phyloP scores from a whole-genome alignment of 257 asterid species.

The Primulina tabacum region DNA sequence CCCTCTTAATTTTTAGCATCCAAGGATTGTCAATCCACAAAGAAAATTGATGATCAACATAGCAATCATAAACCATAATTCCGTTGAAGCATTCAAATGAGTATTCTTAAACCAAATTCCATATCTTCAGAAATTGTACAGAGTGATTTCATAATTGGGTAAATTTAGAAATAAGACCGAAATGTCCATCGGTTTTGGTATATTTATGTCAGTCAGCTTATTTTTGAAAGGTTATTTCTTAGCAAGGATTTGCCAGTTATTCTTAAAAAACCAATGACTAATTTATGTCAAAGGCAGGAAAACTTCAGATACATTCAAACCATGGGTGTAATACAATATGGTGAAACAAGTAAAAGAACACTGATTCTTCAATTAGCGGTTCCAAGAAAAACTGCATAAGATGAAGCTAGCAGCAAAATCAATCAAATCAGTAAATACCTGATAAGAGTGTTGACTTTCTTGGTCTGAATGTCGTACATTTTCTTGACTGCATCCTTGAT shows the following conservation, averaged over 20 bases:
- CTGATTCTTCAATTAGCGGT: background rate
- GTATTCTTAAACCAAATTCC: background rate
- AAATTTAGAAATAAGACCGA: background rate
- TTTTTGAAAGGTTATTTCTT: too few relatives aligned
- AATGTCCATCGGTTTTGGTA: background rate
- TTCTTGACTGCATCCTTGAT: conserved; percentile 54
- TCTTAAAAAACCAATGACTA: background rate
- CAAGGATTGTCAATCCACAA: too few relatives aligned
- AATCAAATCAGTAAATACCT: conserved; percentile 24
- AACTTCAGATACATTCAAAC: background rate
- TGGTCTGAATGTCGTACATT: conserved; percentile 49
- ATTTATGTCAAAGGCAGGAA: background rate
- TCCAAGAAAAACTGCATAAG: background rate
- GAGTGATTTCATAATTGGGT: background rate
- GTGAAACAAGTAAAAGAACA: background rate
- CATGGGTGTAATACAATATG: too few relatives aligned
- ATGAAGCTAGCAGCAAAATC: background rate
- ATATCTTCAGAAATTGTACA: background rate
- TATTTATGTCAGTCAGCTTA: background rate
- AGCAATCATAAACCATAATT: background rate
- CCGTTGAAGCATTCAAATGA: background rate
- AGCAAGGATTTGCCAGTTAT: background rate
- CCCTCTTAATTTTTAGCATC: too few relatives aligned
- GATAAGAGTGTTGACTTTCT: conserved; percentile 53
- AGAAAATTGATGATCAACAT: background rate